These are phyloP conservation scores for Diaporthe sp. DNA, from an alignment of 2,329 filamentous ascomycete genomes.

Conservation along the genomic window DNA sequence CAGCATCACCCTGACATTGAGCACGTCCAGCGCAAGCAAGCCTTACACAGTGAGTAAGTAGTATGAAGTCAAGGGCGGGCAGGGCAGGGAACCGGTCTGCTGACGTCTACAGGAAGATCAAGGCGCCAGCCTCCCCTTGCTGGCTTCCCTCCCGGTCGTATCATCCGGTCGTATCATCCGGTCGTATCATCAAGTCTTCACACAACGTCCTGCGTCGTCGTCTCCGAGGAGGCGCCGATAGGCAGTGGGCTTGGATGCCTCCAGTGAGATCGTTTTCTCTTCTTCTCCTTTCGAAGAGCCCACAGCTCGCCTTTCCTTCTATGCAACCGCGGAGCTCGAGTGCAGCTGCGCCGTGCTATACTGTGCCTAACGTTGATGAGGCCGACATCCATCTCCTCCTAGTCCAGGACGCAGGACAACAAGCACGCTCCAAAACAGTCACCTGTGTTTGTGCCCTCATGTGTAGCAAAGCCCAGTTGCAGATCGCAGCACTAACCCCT, in stretches of 20 bases:
- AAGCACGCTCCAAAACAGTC: too few relatives aligned
- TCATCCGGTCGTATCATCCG: too few relatives aligned
- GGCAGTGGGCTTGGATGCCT: neutral
- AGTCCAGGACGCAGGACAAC: too few relatives aligned
- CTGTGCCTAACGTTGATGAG: too few relatives aligned
- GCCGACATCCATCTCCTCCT: too few relatives aligned
- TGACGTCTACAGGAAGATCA: neutral
- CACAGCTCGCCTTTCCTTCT: neutral
- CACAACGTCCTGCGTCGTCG: neutral
- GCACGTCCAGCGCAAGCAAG: neutral
- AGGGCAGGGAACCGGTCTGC: neutral
- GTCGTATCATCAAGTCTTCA: neutral
- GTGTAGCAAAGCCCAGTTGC: too few relatives aligned
- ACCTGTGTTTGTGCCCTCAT: too few relatives aligned
- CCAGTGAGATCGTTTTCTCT: neutral
- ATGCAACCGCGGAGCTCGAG: too few relatives aligned
- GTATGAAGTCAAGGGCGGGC: neutral
- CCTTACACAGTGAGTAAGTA: neutral
- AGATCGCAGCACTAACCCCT: too few relatives aligned
- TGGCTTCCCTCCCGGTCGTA: neutral
- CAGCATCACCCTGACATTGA: neutral
- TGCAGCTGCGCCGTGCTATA: too few relatives aligned
- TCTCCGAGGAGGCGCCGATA: neutral
- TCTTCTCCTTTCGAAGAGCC: too few relatives aligned
- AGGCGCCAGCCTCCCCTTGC: neutral